Conservation (phyloP, 768 basidiomycete species). For the Termitomyces sp. region DNA sequence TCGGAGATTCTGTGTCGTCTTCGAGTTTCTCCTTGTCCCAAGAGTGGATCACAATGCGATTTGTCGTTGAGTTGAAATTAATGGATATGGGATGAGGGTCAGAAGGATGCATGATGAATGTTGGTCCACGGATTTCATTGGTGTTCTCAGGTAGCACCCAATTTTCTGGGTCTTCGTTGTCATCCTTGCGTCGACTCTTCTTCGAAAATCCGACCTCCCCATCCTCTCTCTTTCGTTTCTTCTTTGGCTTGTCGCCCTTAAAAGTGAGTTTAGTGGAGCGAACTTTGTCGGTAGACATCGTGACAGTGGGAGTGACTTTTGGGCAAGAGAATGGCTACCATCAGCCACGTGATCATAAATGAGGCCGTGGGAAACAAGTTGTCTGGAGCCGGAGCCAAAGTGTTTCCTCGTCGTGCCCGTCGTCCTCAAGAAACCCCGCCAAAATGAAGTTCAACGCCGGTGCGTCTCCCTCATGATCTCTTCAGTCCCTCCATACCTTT, state of each 20-base stretch:
- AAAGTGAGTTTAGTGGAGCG: constrained; percentile 80
- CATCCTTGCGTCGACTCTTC: constrained; percentile 46
- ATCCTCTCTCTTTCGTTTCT: constrained; percentile 72
- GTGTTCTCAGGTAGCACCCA: constrained; percentile 77
- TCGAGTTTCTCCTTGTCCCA: constrained; percentile 58
- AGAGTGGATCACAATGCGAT: constrained; percentile 60
- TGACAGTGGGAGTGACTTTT: background rate
- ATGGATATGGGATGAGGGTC: constrained; percentile 74
- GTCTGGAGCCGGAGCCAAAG: constrained; percentile 19
- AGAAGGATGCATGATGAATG: constrained; percentile 80
- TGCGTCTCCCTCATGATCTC: constrained; percentile 41
- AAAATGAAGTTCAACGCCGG: constrained; percentile 83
- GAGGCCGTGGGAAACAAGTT: constrained; percentile 32
- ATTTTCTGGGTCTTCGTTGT: constrained; percentile 65
- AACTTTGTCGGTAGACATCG: constrained; percentile 40
- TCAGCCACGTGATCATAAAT: constrained; percentile 26
- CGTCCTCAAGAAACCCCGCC: constrained; percentile 55
- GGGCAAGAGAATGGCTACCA: background rate
- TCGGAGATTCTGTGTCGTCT: constrained; percentile 37
- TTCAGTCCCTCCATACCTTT: constrained; percentile 17
- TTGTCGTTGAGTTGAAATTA: constrained; percentile 75
- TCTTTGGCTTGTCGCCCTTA: constrained; percentile 83
- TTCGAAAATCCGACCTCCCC: constrained; percentile 41
- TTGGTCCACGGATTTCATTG: constrained; percentile 80
- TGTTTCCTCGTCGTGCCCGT: constrained; percentile 47